Base-by-base conservation (phyloP, 768 basidiomycete species). In the Pleurotus ostreatus region DNA sequence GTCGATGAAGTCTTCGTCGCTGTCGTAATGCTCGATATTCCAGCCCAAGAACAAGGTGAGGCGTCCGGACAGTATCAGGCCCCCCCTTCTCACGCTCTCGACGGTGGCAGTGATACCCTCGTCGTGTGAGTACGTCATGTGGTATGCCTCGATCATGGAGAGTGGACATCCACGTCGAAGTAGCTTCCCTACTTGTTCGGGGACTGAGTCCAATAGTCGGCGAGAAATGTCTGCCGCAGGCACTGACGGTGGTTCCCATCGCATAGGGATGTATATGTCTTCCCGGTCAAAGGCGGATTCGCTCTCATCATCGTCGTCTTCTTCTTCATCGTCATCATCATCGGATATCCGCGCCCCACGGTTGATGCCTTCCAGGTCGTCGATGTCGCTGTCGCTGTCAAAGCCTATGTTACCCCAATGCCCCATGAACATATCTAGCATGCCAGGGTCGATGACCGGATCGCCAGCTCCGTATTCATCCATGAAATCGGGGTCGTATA, bases 11-110 rank as follows among this genome's bases (percentile, higher is more conserved):
- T 62, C 64, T 7, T 70, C 68, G 16, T 79, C 83, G 46, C 76
- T 74, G 5, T 85, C 84, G 40, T 70, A 68, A 12, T 61, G 66
- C 16, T 69, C 60, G 54, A 89, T 77, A 60, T 88, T 89, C 85
- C 85, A 90, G 4, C 88, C 88, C 4, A 90, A 74, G 59, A 75
- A 84, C 7, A 89, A 63, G 23, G 37, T 41, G 20, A 53, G 23
- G 2, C 76, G 73, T 60, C 13, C 64, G 69, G 22, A 71, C 66
- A 13, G 49, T 46, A 22, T 64, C 56, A 43, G 43, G 12, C 39
- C 38, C 20, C 51, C 37, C 6, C 37, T 22, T 18, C 51, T 34
- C n/a, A 53, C 58, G 40, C 61, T 57, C 30, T 65, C 60, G 23
- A 71, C 65, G 22, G 66, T 49, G 8, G 80, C 80, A 16, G 79